Evolutionary conservation across 805 yeast species (phyloP).

Genomic region (Kluyveromyces aestuarii): DNA sequence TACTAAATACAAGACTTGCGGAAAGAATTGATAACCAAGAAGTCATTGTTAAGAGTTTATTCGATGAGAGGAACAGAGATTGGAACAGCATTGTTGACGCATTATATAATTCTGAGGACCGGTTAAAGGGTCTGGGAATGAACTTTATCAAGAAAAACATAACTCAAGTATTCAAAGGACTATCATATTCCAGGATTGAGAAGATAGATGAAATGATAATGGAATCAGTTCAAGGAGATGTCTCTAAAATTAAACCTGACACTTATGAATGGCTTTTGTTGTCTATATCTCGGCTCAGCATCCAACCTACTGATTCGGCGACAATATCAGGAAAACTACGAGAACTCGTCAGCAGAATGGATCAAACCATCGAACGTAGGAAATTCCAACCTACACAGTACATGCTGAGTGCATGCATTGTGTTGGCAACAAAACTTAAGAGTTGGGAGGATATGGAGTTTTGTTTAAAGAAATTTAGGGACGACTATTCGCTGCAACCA

Average conservation of each 20-base stretch:
- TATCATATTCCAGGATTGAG: constrained; percentile 19
- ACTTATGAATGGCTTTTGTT: constrained; percentile 15
- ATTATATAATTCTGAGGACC: constrained; percentile 9
- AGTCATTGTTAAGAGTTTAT: constrained; percentile 14
- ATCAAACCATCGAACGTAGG: neutral
- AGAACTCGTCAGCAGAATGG: neutral
- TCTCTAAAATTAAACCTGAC: constrained; percentile 5
- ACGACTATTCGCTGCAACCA: constrained; percentile 18
- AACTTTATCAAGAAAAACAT: constrained; percentile 1
- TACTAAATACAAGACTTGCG: constrained; percentile 15
- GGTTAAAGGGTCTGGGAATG: constrained; percentile 6
- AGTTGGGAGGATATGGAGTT: constrained; percentile 17
- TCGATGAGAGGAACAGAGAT: constrained; percentile 15
- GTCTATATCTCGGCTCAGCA: neutral
- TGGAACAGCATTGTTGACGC: constrained; percentile 21
- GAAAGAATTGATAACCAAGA: constrained; percentile 17
- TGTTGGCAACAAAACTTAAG: constrained; percentile 14
- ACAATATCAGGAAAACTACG: neutral
- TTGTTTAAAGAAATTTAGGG: constrained; percentile 18
- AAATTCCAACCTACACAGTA: constrained; percentile 10
- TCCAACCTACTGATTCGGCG: neutral
- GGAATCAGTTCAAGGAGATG: constrained; percentile 9
- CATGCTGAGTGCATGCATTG: constrained; percentile 20
- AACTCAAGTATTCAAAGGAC: constrained; percentile 6
- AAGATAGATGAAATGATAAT: constrained; percentile 21